Evolutionary conservation across 2,329 filamentous ascomycete genomes (phyloP).

Genomic region (Xylaria multiplex): DNA sequence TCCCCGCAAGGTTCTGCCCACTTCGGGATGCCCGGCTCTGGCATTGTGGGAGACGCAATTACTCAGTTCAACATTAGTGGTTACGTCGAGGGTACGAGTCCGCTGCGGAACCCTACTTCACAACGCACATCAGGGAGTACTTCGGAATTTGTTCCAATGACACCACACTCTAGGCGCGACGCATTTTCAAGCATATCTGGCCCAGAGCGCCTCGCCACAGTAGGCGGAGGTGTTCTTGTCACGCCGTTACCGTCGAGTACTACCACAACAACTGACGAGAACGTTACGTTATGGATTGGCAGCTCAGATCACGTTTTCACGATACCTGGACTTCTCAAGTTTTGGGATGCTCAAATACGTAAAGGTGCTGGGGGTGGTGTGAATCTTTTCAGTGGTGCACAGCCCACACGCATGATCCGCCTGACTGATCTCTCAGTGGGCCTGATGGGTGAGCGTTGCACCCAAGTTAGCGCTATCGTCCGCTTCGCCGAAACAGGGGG

Average conservation of each 20-base stretch:
- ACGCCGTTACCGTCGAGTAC: slow-evolving; percentile 56
- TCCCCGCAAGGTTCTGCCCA: slow-evolving; percentile 60
- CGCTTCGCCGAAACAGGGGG: slow-evolving; percentile 47
- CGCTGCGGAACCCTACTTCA: slow-evolving; percentile 58
- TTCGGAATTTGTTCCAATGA: slow-evolving; percentile 71
- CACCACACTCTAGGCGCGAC: slow-evolving; percentile 68
- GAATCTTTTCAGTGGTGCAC: slow-evolving; percentile 66
- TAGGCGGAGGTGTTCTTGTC: slow-evolving; percentile 64
- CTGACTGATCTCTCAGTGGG: slow-evolving; percentile 63
- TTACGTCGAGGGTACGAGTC: slow-evolving; percentile 68
- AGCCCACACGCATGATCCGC: slow-evolving; percentile 66
- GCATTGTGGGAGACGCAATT: slow-evolving; percentile 66
- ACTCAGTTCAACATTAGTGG: slow-evolving; percentile 68
- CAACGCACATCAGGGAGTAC: slow-evolving; percentile 51
- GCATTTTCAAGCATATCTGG: slow-evolving; percentile 59
- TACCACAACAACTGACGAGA: slow-evolving; percentile 62
- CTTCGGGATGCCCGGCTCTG: slow-evolving; percentile 61
- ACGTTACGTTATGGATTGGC: slow-evolving; percentile 66
- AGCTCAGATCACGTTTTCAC: slow-evolving; percentile 66
- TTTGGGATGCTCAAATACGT: slow-evolving; percentile 69
- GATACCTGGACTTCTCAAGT: slow-evolving; percentile 64
- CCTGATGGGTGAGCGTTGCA: slow-evolving; percentile 67
- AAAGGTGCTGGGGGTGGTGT: slow-evolving; percentile 61
- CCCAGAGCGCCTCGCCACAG: slow-evolving; percentile 61
- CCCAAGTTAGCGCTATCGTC: slow-evolving; percentile 59